These are phyloP conservation scores for Vaccinium myrtillus DNA, from an alignment of 148 eudicot genomes.

Conservation along the genomic window DNA sequence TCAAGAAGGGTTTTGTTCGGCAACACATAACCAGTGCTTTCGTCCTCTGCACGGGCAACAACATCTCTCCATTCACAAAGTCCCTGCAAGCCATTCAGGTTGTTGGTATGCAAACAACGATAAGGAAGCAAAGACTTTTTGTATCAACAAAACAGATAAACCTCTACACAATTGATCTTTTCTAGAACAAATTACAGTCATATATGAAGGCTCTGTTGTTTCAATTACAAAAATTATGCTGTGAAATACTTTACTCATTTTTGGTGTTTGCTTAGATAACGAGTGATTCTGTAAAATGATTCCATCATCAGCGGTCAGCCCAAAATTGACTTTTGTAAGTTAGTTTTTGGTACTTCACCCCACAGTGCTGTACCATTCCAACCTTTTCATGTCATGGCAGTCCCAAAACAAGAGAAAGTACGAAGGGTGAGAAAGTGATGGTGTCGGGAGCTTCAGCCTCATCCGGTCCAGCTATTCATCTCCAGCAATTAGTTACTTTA, in stretches of 20 bases:
- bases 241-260: neutral
- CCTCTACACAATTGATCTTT: neutral
- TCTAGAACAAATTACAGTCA: neutral
- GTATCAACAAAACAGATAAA: slow-evolving; percentile 5
- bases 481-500: no score
- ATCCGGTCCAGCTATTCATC: no score
- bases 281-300: neutral
- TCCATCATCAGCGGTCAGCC: neutral
- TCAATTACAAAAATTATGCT: neutral
- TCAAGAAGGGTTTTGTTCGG: slow-evolving; percentile 87
- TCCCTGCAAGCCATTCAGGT: slow-evolving; percentile 51
- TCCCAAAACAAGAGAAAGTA: neutral
- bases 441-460: no score
- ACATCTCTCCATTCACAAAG: slow-evolving; percentile 92
- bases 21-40: slow-evolving; percentile 94
- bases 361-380: neutral
- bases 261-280: neutral
- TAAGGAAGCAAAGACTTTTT: neutral
- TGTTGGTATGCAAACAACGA: neutral
- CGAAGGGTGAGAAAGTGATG: neutral
- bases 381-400: neutral
- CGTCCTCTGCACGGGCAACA: slow-evolving; percentile 94
- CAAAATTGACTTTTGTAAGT: neutral
- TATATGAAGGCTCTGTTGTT: neutral
- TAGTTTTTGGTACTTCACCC: neutral